Evolutionary conservation across 2,329 filamentous ascomycete species (phyloP).

Genomic region (Aureobasidium namibiae): DNA sequence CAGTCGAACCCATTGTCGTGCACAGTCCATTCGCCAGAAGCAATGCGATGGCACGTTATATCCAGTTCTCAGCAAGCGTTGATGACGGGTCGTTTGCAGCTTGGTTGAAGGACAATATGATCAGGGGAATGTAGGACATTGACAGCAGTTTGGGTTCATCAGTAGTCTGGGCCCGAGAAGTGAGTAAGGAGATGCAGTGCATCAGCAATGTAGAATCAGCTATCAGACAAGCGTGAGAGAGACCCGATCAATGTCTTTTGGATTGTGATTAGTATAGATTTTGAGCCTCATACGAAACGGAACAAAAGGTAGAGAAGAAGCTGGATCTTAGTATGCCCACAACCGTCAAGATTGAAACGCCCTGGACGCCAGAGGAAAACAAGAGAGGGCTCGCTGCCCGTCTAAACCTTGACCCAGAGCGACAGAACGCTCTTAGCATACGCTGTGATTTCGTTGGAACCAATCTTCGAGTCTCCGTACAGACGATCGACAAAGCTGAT

Average conservation of each 20-base stretch:
- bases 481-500: constrained; percentile 94
- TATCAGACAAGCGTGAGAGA: background rate
- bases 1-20: constrained; percentile 47
- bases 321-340: background rate
- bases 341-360: background rate
- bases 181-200: background rate
- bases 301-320: background rate
- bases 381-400: background rate
- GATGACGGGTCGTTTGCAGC: constrained; percentile 45
- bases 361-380: constrained; percentile 2
- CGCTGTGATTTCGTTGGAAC: constrained; percentile 90
- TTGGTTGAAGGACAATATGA: constrained; percentile 39
- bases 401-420: constrained; percentile 42
- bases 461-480: constrained; percentile 92
- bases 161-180: background rate
- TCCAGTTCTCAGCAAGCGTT: constrained; percentile 53
- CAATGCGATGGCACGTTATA: constrained; percentile 49
- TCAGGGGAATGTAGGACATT: background rate
- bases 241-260: background rate
- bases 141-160: background rate
- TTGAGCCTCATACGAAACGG: background rate
- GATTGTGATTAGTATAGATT: background rate
- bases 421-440: constrained; percentile 64
- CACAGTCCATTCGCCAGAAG: constrained; percentile 45
- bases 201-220: background rate